A percentile compares a stretch with the other conserved stretches of the same genome.
Evolutionary conservation across 2,329 filamentous ascomycete species (phyloP).

Genomic region (Xylariaceae sp.): DNA sequence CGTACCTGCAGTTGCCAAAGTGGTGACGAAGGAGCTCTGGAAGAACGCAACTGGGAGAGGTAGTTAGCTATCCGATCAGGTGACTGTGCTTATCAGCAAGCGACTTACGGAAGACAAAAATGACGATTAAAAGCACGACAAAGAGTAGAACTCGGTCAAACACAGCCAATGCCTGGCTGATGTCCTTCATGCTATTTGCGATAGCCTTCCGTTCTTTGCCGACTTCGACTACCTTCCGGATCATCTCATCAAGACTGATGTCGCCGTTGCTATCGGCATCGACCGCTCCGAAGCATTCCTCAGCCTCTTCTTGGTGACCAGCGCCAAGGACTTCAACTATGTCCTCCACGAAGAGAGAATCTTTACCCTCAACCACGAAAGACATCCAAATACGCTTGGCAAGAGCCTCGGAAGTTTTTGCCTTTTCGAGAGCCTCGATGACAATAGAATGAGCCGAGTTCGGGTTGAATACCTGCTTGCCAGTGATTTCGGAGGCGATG

Average conservation of each 20-base stretch:
- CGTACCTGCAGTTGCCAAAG: constrained; percentile 84
- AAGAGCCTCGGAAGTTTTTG: constrained; percentile 79
- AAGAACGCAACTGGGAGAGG: constrained; percentile 68
- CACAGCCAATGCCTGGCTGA: constrained; percentile 87
- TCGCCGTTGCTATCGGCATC: constrained; percentile 90
- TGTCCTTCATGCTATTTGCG: constrained; percentile 91
- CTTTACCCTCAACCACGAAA: constrained; percentile 85
- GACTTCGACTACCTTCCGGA: constrained; percentile 78
- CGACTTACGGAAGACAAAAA: constrained; percentile 74
- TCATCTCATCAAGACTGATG: constrained; percentile 93
- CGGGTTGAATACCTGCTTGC: constrained; percentile 91
- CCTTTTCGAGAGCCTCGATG: constrained; percentile 81
- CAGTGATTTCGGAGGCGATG: constrained; percentile 89
- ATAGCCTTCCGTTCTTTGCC: constrained; percentile 85
- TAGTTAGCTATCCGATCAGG: too few relatives aligned
- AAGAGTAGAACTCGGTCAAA: constrained; percentile 82
- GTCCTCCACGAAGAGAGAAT: constrained; percentile 75
- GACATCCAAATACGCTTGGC: constrained; percentile 98
- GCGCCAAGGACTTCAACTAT: constrained; percentile 81
- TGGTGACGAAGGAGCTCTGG: constrained; percentile 78
- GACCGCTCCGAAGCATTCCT: constrained; percentile 76
- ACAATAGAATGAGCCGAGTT: constrained; percentile 88
- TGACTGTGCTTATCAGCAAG: too few relatives aligned
- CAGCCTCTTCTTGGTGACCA: constrained; percentile 69
- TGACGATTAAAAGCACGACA: constrained; percentile 72